phyloP scores from a whole-genome alignment of 441 rosid species.

The Populus hybrid region DNA sequence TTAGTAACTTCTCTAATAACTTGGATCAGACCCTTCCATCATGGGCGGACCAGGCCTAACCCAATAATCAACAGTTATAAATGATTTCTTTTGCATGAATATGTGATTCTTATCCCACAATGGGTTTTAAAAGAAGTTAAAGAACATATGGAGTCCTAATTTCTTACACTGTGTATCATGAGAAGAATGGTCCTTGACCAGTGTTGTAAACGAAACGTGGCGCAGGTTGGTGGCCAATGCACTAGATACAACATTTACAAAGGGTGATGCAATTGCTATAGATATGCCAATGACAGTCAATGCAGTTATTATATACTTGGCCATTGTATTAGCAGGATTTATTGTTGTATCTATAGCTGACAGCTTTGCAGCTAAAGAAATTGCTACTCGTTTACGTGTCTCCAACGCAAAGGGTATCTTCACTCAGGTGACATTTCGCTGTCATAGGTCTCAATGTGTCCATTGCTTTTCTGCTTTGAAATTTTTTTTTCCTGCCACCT shows the following conservation, averaged over 20 bases:
- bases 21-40: too few species aligned
- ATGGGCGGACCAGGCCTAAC: too few species aligned
- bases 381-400: slow-evolving; percentile 67
- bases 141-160: background rate
- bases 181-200: background rate
- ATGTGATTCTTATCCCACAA: background rate
- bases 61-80: background rate
- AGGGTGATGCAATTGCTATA: slow-evolving; percentile 83
- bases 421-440: slow-evolving; percentile 57
- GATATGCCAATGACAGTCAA: slow-evolving; percentile 89
- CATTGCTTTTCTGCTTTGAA: too few species aligned
- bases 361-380: slow-evolving; percentile 83
- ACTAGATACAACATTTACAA: slow-evolving; percentile 48
- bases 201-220: background rate
- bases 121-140: background rate
- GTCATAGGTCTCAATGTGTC: background rate
- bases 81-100: background rate
- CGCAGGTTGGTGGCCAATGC: slow-evolving; percentile 81
- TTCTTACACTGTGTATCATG: background rate
- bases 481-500: background rate
- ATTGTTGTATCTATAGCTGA: slow-evolving; percentile 90
- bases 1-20: too few species aligned
- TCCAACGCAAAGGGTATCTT: slow-evolving; percentile 78
- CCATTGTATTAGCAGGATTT: slow-evolving; percentile 68
- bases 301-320: slow-evolving; percentile 76